Conservation (phyloP, 2,329 filamentous ascomycete species). For the Tolypocladium endophyticum region DNA sequence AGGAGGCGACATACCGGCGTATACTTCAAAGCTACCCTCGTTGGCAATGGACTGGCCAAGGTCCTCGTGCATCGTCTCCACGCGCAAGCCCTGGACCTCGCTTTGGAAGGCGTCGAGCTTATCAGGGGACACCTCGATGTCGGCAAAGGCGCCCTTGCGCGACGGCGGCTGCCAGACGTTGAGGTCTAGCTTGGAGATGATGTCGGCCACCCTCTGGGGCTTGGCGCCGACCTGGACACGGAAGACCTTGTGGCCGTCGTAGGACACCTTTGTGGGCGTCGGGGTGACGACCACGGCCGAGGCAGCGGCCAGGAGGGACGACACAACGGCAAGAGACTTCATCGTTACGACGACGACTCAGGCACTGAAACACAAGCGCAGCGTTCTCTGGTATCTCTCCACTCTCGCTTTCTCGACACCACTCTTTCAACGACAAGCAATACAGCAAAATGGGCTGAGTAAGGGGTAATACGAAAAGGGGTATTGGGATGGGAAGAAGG, state of each 20-base stretch:
- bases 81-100: conserved; percentile 18
- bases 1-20: conserved; percentile 15
- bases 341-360: conserved; percentile 2
- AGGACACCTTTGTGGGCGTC: conserved; percentile 17
- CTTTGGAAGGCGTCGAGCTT: conserved; percentile 21
- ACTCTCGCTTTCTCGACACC: neutral
- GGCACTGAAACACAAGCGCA: neutral
- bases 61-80: conserved; percentile 26
- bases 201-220: conserved; percentile 18
- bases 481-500: too few species aligned
- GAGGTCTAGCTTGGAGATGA: conserved; percentile 23
- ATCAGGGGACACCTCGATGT: conserved; percentile 28
- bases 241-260: conserved; percentile 34
- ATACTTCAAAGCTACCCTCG: conserved; percentile 19
- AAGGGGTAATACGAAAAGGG: neutral
- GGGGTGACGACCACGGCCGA: conserved; percentile 4
- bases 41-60: conserved; percentile 25
- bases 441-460: neutral
- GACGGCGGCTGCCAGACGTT: conserved; percentile 25
- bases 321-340: conserved; percentile 7
- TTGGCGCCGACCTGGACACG: conserved; percentile 26
- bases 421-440: neutral
- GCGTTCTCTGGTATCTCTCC: neutral
- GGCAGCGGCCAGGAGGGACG: conserved; percentile 8
- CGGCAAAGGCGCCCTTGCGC: conserved; percentile 21